phyloP scores from a whole-genome alignment of 768 basidiomycete species.

The Hemileccinum impolitum region DNA sequence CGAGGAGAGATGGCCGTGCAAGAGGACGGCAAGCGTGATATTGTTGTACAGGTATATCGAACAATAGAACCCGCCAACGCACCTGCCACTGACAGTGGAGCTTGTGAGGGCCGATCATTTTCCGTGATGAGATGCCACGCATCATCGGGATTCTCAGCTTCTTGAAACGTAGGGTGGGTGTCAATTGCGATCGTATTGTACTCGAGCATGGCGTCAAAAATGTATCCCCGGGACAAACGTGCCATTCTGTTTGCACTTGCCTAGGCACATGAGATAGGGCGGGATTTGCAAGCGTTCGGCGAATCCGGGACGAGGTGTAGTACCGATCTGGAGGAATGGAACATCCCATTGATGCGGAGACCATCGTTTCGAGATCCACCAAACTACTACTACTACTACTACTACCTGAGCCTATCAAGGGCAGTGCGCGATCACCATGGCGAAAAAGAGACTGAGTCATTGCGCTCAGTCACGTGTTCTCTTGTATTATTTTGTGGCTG shows the following conservation, averaged over 20 bases:
- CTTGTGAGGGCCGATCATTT: constrained; percentile 13
- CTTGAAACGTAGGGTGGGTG: constrained; percentile 11
- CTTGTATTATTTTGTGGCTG: constrained; percentile 4
- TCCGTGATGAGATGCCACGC: constrained; percentile 7
- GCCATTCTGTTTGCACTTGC: not conserved
- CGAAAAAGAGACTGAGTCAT: not conserved
- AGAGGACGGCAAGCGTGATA: not conserved
- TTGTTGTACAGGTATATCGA: constrained; percentile 1
- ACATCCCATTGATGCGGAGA: not conserved
- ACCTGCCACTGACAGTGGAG: not conserved
- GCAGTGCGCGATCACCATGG: not conserved
- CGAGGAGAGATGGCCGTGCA: not conserved
- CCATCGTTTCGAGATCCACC: no score
- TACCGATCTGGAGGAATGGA: not conserved
- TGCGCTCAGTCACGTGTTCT: not conserved
- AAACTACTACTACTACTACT: no score
- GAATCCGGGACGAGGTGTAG: not conserved
- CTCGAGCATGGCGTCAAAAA: no score
- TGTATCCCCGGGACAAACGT: no score
- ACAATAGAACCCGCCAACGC: constrained; percentile 6
- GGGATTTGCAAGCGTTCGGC: not conserved
- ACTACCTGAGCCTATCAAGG: no score
- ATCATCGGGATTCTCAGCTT: constrained; percentile 8
- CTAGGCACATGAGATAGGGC: not conserved
- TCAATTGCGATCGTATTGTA: constrained; percentile 1